Conservation (phyloP, 2,329 filamentous ascomycete genomes). For the Leptographium galeiforme region DNA sequence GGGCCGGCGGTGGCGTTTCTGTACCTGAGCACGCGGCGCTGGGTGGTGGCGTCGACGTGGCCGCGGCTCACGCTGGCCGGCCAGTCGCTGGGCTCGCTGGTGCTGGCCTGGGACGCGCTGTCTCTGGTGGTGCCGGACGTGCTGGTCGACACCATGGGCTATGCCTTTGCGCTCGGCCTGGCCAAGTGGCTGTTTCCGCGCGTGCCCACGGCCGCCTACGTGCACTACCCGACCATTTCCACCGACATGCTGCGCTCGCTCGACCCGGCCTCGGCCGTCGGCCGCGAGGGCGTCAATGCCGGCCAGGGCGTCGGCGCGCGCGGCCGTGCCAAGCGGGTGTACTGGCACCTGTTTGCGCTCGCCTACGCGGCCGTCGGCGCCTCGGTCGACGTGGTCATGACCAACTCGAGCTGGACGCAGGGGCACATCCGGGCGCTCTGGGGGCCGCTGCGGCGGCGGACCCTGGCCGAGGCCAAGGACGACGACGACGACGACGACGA, state of each 20-base stretch:
- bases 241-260: constrained; percentile 91
- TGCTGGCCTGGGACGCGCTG: constrained; percentile 87
- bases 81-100: constrained; percentile 79
- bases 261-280: constrained; percentile 44
- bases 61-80: constrained; percentile 85
- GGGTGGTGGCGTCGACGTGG: constrained; percentile 77
- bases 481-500: too few species aligned
- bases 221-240: constrained; percentile 96
- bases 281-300: constrained; percentile 64
- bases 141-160: constrained; percentile 97
- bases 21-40: constrained; percentile 78
- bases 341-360: constrained; percentile 76
- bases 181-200: constrained; percentile 67
- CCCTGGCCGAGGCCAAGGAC: constrained; percentile 11
- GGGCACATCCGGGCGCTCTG: constrained; percentile 69
- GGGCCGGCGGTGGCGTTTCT: constrained; percentile 74
- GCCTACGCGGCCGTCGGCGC: constrained; percentile 75
- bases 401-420: constrained; percentile 92
- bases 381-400: constrained; percentile 87
- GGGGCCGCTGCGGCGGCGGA: constrained; percentile 42
- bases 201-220: constrained; percentile 81
- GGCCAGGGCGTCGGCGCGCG: constrained; percentile 62
- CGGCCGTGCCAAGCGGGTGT: constrained; percentile 60
- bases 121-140: constrained; percentile 83
- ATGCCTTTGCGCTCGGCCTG: constrained; percentile 77